phyloP scores from a whole-genome alignment of 345 rosid genomes.

The Citrus sinensis region DVS_A1.0 CM039161.1:1835001-1835500 shows the following conservation, averaged over 20 bases:
- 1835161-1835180: constrained; percentile 92
- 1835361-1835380: constrained; percentile 86
- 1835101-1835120: not conserved
- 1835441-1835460: not conserved
- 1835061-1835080: constrained; percentile 30
- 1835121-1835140: constrained; percentile 25
- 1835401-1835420: no score
- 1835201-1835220: constrained; percentile 95
- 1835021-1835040: constrained; percentile 89
- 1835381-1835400: not conserved
- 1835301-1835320: constrained; percentile 92
- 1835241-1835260: constrained; percentile 98
- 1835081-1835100: not conserved
- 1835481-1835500: constrained; percentile 91
- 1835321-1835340: constrained; percentile 99
- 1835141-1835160: constrained; percentile 96
- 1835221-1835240: constrained; percentile 82
- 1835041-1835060: constrained; percentile 98
- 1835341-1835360: constrained; percentile 99
- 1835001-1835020: constrained; percentile 85
- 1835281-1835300: constrained; percentile 82
- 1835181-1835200: constrained; percentile 88
- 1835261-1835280: constrained; percentile 99
- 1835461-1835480: not conserved
- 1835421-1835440: not conserved